Evolutionary conservation across 495 filamentous ascomycete genomes (phyloP), one percentile per base, ranked within the genome.

Genomic region (Annulohypoxylon maeteangense): DNA sequence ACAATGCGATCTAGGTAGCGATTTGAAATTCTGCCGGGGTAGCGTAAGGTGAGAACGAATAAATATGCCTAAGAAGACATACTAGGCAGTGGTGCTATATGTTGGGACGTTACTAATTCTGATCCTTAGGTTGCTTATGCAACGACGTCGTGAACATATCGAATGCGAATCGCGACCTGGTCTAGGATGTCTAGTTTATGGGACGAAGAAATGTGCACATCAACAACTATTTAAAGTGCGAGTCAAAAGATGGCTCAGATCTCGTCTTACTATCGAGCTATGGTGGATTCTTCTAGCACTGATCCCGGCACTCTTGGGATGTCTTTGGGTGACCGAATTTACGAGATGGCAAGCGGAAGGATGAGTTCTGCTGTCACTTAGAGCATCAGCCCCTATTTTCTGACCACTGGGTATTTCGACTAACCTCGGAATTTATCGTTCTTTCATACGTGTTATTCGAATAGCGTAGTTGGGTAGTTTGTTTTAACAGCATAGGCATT

Each of bases 121-220:
- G 1, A 12, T 18, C 10, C 20, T 16, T 27, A 86, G 86, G 20
- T 63, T 87, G 3, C 72, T 87, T 12, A 87, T 87, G 85, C 81
- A 83, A 58, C 78, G 85, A 18, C 74, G 85, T 44, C 76, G 86
- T 59, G 82, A 86, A 65, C 86, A 87, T 59, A 71, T 81, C 3
- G 86, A 87, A 72, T 87, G 85, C 65, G 85, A 87, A 63, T 82
- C 81, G 2, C 79, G 82, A 25, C 82, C 81, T 7, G 86, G 84
- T 3, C 70, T 86, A 18, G 86, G 85, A 1, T 87, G 86, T 65
- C 72, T 87, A 20, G 78, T 87, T 8, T 85, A 83, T 34, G 85
- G 84, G 7, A 87, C 84, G 1, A 70, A 59, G 7, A 76, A 67
- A 0, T 87, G 85, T 36, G 48, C 74, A 2, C 80, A 85, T 29